Conservation (phyloP, 208 protist species). For the Strigomonas culicis region DNA sequence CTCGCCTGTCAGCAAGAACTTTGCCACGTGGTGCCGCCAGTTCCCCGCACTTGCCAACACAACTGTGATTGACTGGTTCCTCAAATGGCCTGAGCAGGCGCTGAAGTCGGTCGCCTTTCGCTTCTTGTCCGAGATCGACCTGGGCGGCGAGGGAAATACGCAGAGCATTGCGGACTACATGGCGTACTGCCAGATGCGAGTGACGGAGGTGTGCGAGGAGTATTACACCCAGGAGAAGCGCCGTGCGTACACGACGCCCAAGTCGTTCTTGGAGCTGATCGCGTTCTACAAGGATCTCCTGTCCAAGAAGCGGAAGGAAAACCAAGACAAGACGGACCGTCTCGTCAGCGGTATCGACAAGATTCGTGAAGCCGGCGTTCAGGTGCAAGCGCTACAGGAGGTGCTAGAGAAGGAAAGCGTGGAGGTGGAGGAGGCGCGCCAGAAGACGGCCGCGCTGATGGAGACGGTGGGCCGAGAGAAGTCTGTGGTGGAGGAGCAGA, state of each 20-base stretch:
- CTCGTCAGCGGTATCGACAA: constrained; percentile 93
- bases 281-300: constrained; percentile 97
- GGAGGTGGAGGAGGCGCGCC: constrained; percentile 94
- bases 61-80: constrained; percentile 99
- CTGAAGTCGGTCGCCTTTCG: constrained; percentile 94
- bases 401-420: constrained; percentile 89
- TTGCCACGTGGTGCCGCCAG: constrained; percentile 95
- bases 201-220: constrained; percentile 92
- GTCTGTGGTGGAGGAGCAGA: constrained; percentile 94
- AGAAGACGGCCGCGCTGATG: constrained; percentile 94
- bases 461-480: constrained; percentile 94
- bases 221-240: constrained; percentile 95
- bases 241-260: constrained; percentile 99
- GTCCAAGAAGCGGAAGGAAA: constrained; percentile 87
- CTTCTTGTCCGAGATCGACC: constrained; percentile 92
- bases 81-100: constrained; percentile 97
- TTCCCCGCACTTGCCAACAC: constrained; percentile 98
- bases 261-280: constrained; percentile 99
- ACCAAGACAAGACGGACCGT: constrained; percentile 91
- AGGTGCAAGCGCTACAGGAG: constrained; percentile 90
- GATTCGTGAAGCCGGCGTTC: constrained; percentile 89
- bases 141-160: constrained; percentile 82
- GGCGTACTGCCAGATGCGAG: constrained; percentile 93
- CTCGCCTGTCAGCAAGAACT: constrained; percentile 97
- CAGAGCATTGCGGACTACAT: constrained; percentile 94